Conservation (phyloP, 495 filamentous ascomycete species). For the Penicillium soppii region DNA sequence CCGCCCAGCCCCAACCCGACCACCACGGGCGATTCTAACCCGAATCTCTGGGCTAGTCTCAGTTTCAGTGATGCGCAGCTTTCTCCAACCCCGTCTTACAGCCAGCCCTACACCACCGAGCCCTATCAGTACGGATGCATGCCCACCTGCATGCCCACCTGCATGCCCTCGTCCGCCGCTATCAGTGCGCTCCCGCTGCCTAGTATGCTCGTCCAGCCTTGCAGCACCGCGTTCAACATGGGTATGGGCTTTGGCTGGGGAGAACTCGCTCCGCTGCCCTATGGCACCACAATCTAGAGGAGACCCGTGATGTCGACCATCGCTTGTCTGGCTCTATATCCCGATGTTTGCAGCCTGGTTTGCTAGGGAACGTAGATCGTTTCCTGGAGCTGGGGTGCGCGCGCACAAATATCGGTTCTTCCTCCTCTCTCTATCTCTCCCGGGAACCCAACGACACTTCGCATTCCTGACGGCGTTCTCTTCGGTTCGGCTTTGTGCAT, state of each 20-base stretch:
- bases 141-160: conserved; percentile 59
- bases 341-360: not conserved
- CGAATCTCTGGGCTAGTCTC: conserved; percentile 79
- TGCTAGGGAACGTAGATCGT: conserved; percentile 23
- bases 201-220: conserved; percentile 84
- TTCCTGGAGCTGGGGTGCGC: not conserved
- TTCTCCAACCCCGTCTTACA: conserved; percentile 76
- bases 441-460: conserved; percentile 37
- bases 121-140: conserved; percentile 69
- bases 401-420: not conserved
- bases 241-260: conserved; percentile 71
- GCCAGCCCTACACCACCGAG: conserved; percentile 72
- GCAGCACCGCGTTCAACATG: conserved; percentile 65
- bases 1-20: conserved; percentile 80
- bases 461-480: conserved; percentile 54
- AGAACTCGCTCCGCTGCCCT: conserved; percentile 56
- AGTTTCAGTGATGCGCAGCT: conserved; percentile 67
- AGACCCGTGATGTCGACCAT: conserved; percentile 15
- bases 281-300: conserved; percentile 57
- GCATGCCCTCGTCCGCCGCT: conserved; percentile 55
- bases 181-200: conserved; percentile 80
- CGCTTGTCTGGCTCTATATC: conserved; percentile 6
- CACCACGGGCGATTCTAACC: conserved; percentile 66
- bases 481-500: conserved; percentile 40
- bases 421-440: not conserved